These are phyloP conservation scores for Neurospora sp. DNA, from an alignment of 495 filamentous ascomycete species.

Conservation along the genomic window DNA sequence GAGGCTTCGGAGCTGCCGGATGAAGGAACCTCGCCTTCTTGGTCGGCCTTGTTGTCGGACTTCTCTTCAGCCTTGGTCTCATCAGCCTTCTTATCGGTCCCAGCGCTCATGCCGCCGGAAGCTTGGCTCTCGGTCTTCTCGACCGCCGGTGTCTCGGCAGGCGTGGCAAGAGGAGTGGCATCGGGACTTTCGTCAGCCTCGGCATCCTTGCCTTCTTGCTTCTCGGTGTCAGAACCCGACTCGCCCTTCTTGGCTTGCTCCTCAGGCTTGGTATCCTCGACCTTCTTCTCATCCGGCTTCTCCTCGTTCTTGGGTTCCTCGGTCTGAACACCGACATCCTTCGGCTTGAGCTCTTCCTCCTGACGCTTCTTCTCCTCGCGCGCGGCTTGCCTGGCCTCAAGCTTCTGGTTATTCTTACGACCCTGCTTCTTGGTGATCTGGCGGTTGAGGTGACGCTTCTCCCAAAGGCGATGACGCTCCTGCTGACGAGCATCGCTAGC, in stretches of 20 bases:
- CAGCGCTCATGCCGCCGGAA: neutral
- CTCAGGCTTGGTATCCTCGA: slow-evolving; percentile 21
- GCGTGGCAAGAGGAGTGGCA: slow-evolving; percentile 17
- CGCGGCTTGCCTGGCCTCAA: slow-evolving; percentile 22
- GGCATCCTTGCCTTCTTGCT: neutral
- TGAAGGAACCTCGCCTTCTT: slow-evolving; percentile 2
- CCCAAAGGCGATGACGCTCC: slow-evolving; percentile 37
- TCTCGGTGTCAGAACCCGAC: neutral
- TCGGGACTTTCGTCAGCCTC: slow-evolving; percentile 14
- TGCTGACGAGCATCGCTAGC: slow-evolving; percentile 33
- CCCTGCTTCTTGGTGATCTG: slow-evolving; percentile 36
- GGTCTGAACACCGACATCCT: slow-evolving; percentile 32
- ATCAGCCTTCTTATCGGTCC: slow-evolving; percentile 1
- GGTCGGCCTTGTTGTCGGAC: slow-evolving; percentile 3
- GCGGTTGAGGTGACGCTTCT: slow-evolving; percentile 38
- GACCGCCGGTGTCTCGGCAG: slow-evolving; percentile 13
- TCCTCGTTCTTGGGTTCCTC: slow-evolving; percentile 20
- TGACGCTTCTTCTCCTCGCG: slow-evolving; percentile 29
- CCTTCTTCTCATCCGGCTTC: slow-evolving; percentile 15
- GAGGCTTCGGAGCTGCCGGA: slow-evolving; percentile 14
- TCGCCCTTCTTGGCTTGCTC: slow-evolving; percentile 8
- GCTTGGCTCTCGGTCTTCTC: slow-evolving; percentile 19
- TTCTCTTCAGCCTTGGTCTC: slow-evolving; percentile 10
- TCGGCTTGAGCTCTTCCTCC: slow-evolving; percentile 30
- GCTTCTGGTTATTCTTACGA: slow-evolving; percentile 33